Base-by-base conservation (phyloP, 140 eudicot species). In the Ambrosia hybrid region DNA sequence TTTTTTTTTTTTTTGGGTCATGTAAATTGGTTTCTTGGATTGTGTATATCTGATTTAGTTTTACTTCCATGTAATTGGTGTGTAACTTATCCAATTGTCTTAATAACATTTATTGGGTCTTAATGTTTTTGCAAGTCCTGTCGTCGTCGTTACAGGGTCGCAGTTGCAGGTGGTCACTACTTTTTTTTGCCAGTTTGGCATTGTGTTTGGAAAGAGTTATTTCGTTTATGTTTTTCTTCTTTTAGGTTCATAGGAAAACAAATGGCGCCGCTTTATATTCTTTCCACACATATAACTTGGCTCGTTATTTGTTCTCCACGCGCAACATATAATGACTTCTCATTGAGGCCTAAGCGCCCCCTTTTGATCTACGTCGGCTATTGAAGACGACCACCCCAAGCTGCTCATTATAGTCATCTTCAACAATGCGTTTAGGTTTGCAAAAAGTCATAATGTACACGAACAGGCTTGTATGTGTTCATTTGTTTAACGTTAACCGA, bases 11-110 rank as follows among this genome's bases (percentile, higher is more conserved):
- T 21, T 21, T 21, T 21, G 26, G 26, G 26, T 21, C 26, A 21
- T 21, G 91, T 83, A 89, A 83, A 84, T 83, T 78, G 71, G 80
- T 77, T 58, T 74, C 49, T 38, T 76, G 64, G 76, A 52, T 78
- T 76, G 63, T 68, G 83, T 71, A 78, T 78, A 72, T 73, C 17
- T 73, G 75, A 57, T 66, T 73, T 77, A 62, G 76, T 48, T 57
- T 61, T 39, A 37, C 65, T 63, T 59, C 66, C 66, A 39, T 77
- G 81, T 72, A 71, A 65, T 76, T 81, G 85, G 85, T 65, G 82
- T 76, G 85, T 59, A 71, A 76, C 73, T 51, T 81, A 49, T 66
- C 74, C 81, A 63, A 76, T 46, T 76, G 68, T 63, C 6, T 13
- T 37, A 56, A 33, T 56, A 56, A 63, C 68, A n/a, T 38, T n/a